Evolutionary conservation across 73 alveolate species (phyloP).

Genomic region (Paraurostyla sp.): DNA sequence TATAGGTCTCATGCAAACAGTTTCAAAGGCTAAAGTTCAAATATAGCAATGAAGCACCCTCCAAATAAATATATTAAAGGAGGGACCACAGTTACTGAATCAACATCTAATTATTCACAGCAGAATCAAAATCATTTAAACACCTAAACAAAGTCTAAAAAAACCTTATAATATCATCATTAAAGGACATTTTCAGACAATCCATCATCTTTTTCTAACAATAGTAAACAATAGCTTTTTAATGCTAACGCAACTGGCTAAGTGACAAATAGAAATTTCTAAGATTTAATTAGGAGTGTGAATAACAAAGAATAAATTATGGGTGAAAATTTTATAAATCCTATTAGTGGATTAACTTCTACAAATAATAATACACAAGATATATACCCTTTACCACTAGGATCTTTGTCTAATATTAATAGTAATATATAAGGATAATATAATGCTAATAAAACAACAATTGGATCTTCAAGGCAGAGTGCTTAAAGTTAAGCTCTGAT

Average conservation of each 20-base stretch:
- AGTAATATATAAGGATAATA: not conserved
- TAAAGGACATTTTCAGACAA: slow-evolving; percentile 43
- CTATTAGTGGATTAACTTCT: not conserved
- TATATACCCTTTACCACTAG: not conserved
- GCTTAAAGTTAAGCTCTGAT: slow-evolving; percentile 2
- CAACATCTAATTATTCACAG: not conserved
- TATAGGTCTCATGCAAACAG: slow-evolving; percentile 41
- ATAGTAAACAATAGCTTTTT: not conserved
- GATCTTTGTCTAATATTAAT: not conserved
- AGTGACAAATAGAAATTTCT: slow-evolving; percentile 18
- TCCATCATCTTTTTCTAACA: slow-evolving; percentile 1
- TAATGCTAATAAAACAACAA: slow-evolving; percentile 7
- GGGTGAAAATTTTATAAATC: slow-evolving; percentile 2
- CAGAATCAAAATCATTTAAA: not conserved
- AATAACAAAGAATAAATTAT: not conserved
- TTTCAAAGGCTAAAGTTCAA: not conserved
- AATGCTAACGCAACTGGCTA: slow-evolving; percentile 14
- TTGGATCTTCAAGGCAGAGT: slow-evolving; percentile 52
- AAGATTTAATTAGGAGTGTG: slow-evolving; percentile 31
- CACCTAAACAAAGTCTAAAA: not conserved
- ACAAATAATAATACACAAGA: slow-evolving; percentile 15
- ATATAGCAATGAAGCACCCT: slow-evolving; percentile 50
- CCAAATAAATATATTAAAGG: slow-evolving; percentile 39
- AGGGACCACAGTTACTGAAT: not conserved
- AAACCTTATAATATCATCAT: not conserved